Evolutionary conservation across 1,284 basidiomycete genomes (phyloP).

Genomic region (Malassezia furfur): DNA sequence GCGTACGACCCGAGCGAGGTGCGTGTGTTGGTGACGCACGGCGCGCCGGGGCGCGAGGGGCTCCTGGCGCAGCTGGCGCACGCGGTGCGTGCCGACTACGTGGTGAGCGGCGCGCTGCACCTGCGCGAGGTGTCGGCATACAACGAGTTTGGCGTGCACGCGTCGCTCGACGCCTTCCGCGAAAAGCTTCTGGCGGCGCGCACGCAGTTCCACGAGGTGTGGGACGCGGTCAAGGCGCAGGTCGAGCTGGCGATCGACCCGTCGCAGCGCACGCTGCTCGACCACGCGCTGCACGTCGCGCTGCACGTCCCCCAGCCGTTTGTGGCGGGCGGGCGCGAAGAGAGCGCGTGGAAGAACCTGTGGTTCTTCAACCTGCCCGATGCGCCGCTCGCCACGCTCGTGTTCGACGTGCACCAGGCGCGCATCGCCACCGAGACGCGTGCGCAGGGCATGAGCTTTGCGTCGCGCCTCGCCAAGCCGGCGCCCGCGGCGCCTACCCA

Average conservation of each 20-base stretch:
- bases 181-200: conserved; percentile 70
- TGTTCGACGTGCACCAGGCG: conserved; percentile 81
- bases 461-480: conserved; percentile 59
- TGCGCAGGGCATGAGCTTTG: conserved; percentile 92
- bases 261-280: conserved; percentile 73
- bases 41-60: conserved; percentile 83
- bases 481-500: conserved; percentile 2
- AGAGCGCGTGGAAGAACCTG: conserved; percentile 57
- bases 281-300: conserved; percentile 77
- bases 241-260: conserved; percentile 88
- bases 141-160: conserved; percentile 91
- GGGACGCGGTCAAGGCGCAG: conserved; percentile 83
- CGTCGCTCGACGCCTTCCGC: conserved; percentile 78
- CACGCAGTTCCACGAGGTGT: conserved; percentile 76
- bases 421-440: conserved; percentile 82
- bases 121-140: conserved; percentile 92
- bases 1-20: conserved; percentile 81
- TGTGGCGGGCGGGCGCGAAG: conserved; percentile 59
- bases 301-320: conserved; percentile 60
- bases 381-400: conserved; percentile 76
- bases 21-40: conserved; percentile 82
- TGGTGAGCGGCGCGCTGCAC: conserved; percentile 86
- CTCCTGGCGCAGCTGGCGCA: conserved; percentile 82
- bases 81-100: conserved; percentile 84
- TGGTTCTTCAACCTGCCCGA: conserved; percentile 98